These are phyloP conservation scores for Eucalyptus guilfoylei DNA, from an alignment of 345 rosid species.

Conservation along the genomic window DNA sequence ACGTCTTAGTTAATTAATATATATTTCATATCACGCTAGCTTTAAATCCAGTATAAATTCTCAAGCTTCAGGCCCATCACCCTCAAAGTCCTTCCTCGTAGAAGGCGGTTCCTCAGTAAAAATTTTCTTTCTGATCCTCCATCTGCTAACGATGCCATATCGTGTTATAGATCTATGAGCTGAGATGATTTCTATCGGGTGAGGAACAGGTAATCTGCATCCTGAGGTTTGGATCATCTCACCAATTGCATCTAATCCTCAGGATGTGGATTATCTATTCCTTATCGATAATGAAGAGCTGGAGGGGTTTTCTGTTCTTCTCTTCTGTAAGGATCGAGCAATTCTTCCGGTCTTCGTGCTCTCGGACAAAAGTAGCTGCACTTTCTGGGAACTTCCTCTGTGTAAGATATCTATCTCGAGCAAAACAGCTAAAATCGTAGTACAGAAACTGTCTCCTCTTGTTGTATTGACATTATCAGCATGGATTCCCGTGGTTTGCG, in stretches of 20 bases:
- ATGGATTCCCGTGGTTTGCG: not conserved
- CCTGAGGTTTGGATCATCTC: slow-evolving; percentile 54
- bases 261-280: slow-evolving; percentile 51
- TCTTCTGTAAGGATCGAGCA: not conserved
- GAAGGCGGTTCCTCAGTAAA: not conserved
- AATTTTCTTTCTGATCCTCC: not conserved
- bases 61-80: not conserved
- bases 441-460: not conserved
- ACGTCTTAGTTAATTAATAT: not conserved
- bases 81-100: not conserved
- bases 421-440: not conserved
- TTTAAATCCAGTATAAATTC: slow-evolving; percentile 29
- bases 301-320: not conserved
- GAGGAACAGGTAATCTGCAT: slow-evolving; percentile 57
- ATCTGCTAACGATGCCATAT: not conserved
- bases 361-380: not conserved
- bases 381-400: not conserved
- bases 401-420: not conserved
- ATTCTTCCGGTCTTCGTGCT: not conserved
- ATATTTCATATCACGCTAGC: not conserved
- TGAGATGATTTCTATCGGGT: slow-evolving; percentile 7
- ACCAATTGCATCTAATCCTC: slow-evolving; percentile 23
- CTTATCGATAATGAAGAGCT: slow-evolving; percentile 21
- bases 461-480: not conserved
- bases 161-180: not conserved